phyloP scores from a whole-genome alignment of 2,329 filamentous ascomycete species.

The Massarina eburnea region DNA sequence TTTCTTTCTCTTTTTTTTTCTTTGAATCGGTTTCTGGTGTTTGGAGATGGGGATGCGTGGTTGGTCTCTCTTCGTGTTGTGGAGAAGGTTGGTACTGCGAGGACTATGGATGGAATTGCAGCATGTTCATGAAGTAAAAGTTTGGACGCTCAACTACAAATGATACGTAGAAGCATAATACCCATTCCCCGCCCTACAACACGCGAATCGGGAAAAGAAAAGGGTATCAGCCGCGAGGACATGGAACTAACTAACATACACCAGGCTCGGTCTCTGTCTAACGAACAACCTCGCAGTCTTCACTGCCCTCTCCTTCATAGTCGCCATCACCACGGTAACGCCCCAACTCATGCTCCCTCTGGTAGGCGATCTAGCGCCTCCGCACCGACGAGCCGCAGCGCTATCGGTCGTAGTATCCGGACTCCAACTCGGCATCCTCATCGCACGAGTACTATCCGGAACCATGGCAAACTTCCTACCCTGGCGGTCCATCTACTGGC shows the following conservation, averaged over 20 bases:
- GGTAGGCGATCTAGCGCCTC: conserved; percentile 75
- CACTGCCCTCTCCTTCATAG: conserved; percentile 69
- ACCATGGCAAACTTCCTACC: conserved; percentile 71
- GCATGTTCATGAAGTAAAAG: no score
- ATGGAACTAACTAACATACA: conserved; percentile 4
- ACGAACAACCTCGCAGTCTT: conserved; percentile 68
- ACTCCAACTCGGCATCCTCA: conserved; percentile 71
- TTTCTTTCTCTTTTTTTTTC: not conserved
- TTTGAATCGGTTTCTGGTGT: not conserved
- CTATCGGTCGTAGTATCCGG: conserved; percentile 76
- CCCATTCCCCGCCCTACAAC: not conserved
- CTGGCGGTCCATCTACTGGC: conserved; percentile 80
- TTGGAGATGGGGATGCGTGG: not conserved
- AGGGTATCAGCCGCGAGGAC: no score
- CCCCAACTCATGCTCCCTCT: conserved; percentile 75
- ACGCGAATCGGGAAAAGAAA: not conserved
- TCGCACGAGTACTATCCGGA: conserved; percentile 75
- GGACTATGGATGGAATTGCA: not conserved
- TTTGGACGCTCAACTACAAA: no score
- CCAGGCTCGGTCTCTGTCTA: conserved; percentile 72
- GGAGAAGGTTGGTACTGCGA: not conserved
- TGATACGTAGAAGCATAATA: no score
- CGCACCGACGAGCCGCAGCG: conserved; percentile 66
- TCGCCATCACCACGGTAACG: conserved; percentile 77
- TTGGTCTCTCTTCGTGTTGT: not conserved